phyloP scores from a whole-genome alignment of 208 protist genomes.

The Trichomonas tenax region DNA sequence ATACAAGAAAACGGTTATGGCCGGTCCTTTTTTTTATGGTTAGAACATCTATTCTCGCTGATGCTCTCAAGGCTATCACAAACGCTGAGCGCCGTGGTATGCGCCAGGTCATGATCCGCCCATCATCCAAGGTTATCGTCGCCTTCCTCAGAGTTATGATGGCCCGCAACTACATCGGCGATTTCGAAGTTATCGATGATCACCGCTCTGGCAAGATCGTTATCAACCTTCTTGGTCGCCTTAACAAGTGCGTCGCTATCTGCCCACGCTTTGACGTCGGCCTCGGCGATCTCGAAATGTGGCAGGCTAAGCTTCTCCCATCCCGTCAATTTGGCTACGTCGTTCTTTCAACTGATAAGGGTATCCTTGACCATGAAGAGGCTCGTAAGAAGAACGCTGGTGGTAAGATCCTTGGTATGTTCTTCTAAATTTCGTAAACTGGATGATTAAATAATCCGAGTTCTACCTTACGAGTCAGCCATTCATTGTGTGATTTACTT shows the following conservation, averaged over 20 bases:
- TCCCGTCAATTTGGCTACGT: slow-evolving; percentile 99
- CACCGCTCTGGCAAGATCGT: slow-evolving; percentile 98
- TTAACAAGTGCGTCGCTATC: slow-evolving; percentile 99
- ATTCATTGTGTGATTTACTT: neutral
- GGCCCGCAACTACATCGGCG: slow-evolving; percentile 99
- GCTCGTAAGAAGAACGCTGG: slow-evolving; percentile 88
- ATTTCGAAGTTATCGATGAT: slow-evolving; percentile 99
- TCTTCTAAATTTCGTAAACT: slow-evolving; percentile 75
- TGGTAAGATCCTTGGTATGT: slow-evolving; percentile 99
- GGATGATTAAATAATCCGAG: neutral
- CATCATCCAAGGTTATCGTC: slow-evolving; percentile 96
- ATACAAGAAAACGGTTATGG: neutral
- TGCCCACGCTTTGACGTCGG: slow-evolving; percentile 46
- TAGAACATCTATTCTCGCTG: slow-evolving; percentile 88
- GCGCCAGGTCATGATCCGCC: slow-evolving; percentile 96
- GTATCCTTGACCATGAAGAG: slow-evolving; percentile 99
- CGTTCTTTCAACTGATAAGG: slow-evolving; percentile 96
- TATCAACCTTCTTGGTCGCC: slow-evolving; percentile 95
- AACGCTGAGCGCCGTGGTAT: slow-evolving; percentile 97
- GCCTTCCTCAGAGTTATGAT: slow-evolving; percentile 99
- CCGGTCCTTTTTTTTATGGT: slow-evolving; percentile 64
- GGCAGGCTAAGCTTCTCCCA: slow-evolving; percentile 92
- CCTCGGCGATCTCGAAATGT: slow-evolving; percentile 87
- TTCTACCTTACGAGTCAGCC: neutral
- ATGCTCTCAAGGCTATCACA: slow-evolving; percentile 86